Base-by-base conservation (phyloP, 768 basidiomycete genomes). In the Hygrophoropsis aurantiaca region DNA sequence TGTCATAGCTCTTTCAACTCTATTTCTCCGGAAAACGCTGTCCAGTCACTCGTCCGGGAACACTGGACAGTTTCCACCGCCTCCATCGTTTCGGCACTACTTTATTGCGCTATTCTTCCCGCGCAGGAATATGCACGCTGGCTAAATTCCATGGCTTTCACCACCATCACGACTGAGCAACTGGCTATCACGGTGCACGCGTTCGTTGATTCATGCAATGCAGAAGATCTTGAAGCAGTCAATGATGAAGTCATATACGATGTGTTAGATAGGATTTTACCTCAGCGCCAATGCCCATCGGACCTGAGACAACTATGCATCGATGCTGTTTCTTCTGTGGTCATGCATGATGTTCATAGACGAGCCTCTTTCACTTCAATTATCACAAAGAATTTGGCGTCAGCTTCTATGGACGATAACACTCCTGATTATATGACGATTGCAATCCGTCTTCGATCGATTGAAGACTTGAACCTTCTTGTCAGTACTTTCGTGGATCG, bases 61-160 rank as follows among this genome's bases (percentile, higher is more conserved):
- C 37, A 53, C 0, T 82, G 80, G 75, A 70, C 73, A 0, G 48
- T 54, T 2, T 68, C 76, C 3, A 80, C 75, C 0, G 65, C 73
- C 15, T 68, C 59, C 30, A 74, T 77, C 18, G 59, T 82, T 11
- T 54, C 65, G 5, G 65, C 65, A 7, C 56, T 82, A 4, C 47
- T 82, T 11, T 84, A 82, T 56, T 64, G 59, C 40, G 61, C 66
- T 26, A 46, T 57, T 0, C 50, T 67, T 35, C 53, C 63, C 30
- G 37, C 46, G 7, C 52, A 57, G 4, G 44, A 51, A 3, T 70
- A 73, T 37, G 40, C 51, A 2, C 53, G 64, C 0, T 83, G 82
- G 81, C 49, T 81, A 4, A 53, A 60, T 6, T 63, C 68, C 1
- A 37, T 23, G 20, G 60, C 65, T 2, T 50, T 54, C 20, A 63